Base-by-base conservation (phyloP, 192 early-diverging fungal genomes). In the Umbelopsis sp. region DNA sequence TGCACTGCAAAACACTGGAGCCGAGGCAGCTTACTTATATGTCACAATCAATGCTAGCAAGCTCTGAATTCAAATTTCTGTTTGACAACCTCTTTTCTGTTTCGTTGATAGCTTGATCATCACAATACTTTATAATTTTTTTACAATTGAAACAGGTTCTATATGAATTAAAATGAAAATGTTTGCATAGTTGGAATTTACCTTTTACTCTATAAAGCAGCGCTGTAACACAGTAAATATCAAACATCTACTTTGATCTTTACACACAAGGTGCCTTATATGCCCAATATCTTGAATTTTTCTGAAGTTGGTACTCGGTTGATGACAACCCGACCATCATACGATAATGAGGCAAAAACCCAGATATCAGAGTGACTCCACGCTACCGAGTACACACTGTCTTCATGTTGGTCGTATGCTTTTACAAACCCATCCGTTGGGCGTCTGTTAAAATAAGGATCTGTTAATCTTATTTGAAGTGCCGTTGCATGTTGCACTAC, bases 351-450 rank as follows among this genome's bases (percentile, higher is more conserved):
- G 20, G 92, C 91, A 86, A 97, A 98, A 13, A 95, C 83, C 97
- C 97, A 98, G 1, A 94, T 92, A 79, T 97, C 95, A 1, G 88
- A 88, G 6, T 80, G 81, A 53, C 95, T 97, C 97, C 97, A 98
- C 20, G 91, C 88, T 3, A 90, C 91, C 6, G 91, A 80, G 72
- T 97, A 97, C 3, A 98, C 96, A 70, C 91, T 93, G 58, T 97
- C 94, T 76, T 98, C 95, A 77, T 97, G 96, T 72, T 97, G 94
- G 41, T 96, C 93, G 73, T 89, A 97, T n/a, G 91, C 89, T 7
- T 85, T 84, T 18, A 97, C 85, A 51, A 98, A 83, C 1, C 94
- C 94, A 77, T 98, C 97, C 1, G 85, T 80, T 27, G 89, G 82
- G 10, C 47, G 64, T 52, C 80, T 83, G 68, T 35, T 65, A 33